These are phyloP conservation scores for Macrolepiota fuliginosa DNA, from an alignment of 768 basidiomycete genomes.

Conservation along the genomic window DNA sequence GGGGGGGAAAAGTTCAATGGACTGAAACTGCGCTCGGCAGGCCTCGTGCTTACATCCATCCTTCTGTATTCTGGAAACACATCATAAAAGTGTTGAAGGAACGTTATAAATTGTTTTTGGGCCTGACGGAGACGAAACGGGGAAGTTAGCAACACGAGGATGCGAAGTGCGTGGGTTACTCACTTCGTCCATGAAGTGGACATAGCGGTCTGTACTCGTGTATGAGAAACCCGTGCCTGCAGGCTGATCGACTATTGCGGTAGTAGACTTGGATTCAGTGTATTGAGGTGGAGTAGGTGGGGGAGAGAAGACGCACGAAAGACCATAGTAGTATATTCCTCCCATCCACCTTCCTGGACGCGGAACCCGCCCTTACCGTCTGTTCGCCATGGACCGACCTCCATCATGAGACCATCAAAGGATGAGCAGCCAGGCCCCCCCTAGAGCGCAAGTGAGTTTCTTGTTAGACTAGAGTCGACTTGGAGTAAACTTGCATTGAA, in stretches of 20 bases:
- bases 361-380: slow-evolving; percentile 72
- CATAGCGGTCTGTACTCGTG: slow-evolving; percentile 79
- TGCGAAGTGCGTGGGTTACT: background rate
- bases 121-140: slow-evolving; percentile 42
- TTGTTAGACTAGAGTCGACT: background rate
- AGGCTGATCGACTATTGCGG: slow-evolving; percentile 88
- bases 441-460: slow-evolving; percentile 33
- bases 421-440: slow-evolving; percentile 97
- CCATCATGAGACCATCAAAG: slow-evolving; percentile 98
- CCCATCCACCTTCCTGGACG: slow-evolving; percentile 88
- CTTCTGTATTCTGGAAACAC: slow-evolving; percentile 86
- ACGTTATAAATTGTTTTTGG: slow-evolving; percentile 74
- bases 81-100: slow-evolving; percentile 82
- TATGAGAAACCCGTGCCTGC: slow-evolving; percentile 95
- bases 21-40: background rate
- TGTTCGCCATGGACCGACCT: slow-evolving; percentile 89
- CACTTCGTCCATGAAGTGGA: slow-evolving; percentile 74
- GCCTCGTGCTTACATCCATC: slow-evolving; percentile 66
- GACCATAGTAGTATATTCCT: slow-evolving; percentile 93
- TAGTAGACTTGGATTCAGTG: slow-evolving; percentile 4
- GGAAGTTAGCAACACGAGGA: slow-evolving; percentile 8
- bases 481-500: slow-evolving; percentile 69
- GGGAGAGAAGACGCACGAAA: slow-evolving; percentile 58
- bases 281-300: background rate
- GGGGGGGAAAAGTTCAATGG: background rate